Conservation (phyloP, 768 basidiomycete species). For the Rhodotorula taiwanensis region DNA sequence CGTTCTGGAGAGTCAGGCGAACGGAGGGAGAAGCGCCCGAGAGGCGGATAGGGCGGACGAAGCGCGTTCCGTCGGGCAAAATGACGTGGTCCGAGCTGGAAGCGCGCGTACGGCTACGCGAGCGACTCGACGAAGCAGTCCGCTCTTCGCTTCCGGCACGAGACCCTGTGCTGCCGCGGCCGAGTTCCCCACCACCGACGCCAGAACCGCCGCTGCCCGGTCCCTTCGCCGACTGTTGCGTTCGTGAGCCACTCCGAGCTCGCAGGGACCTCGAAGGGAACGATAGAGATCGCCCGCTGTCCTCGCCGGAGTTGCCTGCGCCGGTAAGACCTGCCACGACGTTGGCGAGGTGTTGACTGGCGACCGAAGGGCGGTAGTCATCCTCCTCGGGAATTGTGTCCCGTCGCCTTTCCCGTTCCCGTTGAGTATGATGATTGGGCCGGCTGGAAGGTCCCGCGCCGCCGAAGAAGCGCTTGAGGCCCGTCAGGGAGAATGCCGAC, state of each 20-base stretch:
- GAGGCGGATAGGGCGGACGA: conserved; percentile 13
- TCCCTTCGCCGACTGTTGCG: no score
- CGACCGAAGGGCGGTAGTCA: no score
- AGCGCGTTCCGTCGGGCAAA: not conserved
- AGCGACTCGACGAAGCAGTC: not conserved
- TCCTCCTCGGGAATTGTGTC: no score
- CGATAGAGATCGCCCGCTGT: no score
- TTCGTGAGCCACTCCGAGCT: no score
- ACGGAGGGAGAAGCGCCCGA: conserved; percentile 6
- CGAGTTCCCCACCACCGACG: not conserved
- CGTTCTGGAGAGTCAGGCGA: not conserved
- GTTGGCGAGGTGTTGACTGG: no score
- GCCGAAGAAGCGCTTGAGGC: conserved; percentile 39
- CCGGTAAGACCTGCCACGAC: no score
- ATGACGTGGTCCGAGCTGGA: not conserved
- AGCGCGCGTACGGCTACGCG: not conserved
- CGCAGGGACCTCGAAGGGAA: no score
- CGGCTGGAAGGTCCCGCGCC: conserved; percentile 21
- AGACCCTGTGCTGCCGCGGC: not conserved
- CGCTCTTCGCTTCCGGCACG: not conserved
- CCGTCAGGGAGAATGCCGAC: conserved; percentile 31
- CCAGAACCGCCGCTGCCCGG: no score
- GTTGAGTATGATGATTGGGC: no score
- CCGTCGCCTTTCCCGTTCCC: no score
- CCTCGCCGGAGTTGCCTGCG: no score